phyloP scores from a whole-genome alignment of 805 yeast species.

The Pichia manshurica region DNA sequence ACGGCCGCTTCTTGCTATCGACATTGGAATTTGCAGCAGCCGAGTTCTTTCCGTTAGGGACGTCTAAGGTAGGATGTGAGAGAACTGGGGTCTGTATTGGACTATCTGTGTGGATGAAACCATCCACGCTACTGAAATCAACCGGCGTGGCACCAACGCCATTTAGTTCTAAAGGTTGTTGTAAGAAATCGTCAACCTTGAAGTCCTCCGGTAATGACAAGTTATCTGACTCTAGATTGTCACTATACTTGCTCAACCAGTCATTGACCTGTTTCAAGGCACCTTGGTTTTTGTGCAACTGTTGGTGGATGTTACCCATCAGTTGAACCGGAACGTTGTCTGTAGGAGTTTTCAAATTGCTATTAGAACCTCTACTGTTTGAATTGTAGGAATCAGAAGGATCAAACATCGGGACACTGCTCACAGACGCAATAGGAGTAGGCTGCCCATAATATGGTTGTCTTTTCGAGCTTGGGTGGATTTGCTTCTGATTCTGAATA shows the following conservation, averaged over 20 bases:
- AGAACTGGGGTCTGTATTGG: slow-evolving; percentile 8
- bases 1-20: neutral
- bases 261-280: slow-evolving; percentile 52
- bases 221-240: slow-evolving; percentile 13
- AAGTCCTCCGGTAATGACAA: slow-evolving; percentile 26
- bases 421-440: neutral
- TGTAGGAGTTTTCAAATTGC: slow-evolving; percentile 18
- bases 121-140: slow-evolving; percentile 8
- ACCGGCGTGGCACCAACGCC: slow-evolving; percentile 13
- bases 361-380: neutral
- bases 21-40: neutral
- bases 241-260: slow-evolving; percentile 36
- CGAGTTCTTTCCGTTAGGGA: neutral
- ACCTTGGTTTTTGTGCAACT: slow-evolving; percentile 43
- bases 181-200: slow-evolving; percentile 30
- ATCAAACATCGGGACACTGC: slow-evolving; percentile 1
- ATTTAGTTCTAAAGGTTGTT: slow-evolving; percentile 16
- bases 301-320: slow-evolving; percentile 41
- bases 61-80: slow-evolving; percentile 1
- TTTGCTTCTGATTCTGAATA: neutral
- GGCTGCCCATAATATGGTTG: neutral
- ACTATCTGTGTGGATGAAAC: slow-evolving; percentile 3
- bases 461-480: neutral
- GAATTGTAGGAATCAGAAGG: neutral
- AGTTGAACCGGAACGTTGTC: neutral